phyloP scores from a whole-genome alignment of 139 green algal genomes.

The Tetraselmis striata region DNA sequence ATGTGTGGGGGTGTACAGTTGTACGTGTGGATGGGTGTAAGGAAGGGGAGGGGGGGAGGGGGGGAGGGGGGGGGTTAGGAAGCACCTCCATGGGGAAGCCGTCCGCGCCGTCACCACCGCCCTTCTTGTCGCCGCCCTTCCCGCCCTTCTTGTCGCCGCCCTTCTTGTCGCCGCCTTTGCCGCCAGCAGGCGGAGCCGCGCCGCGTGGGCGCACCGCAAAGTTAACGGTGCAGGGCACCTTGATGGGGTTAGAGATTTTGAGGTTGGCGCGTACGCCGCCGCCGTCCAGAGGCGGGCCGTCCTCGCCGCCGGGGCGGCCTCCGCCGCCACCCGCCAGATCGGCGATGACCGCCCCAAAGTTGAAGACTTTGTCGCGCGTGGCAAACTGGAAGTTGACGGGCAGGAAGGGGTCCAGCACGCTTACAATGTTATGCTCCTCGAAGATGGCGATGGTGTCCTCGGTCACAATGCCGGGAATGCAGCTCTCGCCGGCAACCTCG shows the following conservation, averaged over 20 bases:
- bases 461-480: constrained; percentile 65
- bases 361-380: constrained; percentile 57
- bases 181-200: background rate
- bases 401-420: constrained; percentile 48
- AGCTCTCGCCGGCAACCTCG: constrained; percentile 62
- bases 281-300: constrained; percentile 11
- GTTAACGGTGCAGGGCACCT: constrained; percentile 68
- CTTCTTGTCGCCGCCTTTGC: background rate
- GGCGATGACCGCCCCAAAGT: constrained; percentile 65
- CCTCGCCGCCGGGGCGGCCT: background rate
- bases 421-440: constrained; percentile 68
- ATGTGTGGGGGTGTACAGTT: too few relatives aligned
- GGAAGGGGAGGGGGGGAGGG: too few relatives aligned
- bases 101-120: background rate
- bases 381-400: constrained; percentile 48
- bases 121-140: background rate
- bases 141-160: background rate
- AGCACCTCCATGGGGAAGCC: constrained; percentile 56
- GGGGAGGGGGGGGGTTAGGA: too few relatives aligned
- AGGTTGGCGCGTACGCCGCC: constrained; percentile 53
- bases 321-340: constrained; percentile 18
- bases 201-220: constrained; percentile 55
- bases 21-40: too few relatives aligned
- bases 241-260: constrained; percentile 74
- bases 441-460: constrained; percentile 64